phyloP scores from a whole-genome alignment of 495 filamentous ascomycete species.

The Zalerion maritima region DNA sequence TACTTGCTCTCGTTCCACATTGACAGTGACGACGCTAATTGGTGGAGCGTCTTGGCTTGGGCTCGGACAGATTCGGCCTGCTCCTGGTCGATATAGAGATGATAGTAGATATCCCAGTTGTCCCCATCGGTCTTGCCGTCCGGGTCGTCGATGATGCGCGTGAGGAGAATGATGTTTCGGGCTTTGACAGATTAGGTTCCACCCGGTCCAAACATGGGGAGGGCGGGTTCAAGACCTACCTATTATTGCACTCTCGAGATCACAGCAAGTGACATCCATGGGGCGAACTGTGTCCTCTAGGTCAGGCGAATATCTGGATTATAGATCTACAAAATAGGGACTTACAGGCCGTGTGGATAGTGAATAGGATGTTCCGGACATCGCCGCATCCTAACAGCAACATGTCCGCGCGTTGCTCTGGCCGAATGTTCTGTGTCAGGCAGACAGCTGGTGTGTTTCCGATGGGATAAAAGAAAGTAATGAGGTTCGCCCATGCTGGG shows the following conservation, averaged over 20 bases:
- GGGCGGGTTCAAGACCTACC: too few relatives aligned
- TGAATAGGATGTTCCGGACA: slow-evolving; percentile 19
- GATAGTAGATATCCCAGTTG: slow-evolving; percentile 16
- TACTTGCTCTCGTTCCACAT: slow-evolving; percentile 13
- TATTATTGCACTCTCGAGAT: slow-evolving; percentile 11
- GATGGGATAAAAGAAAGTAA: slow-evolving; percentile 16
- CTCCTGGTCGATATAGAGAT: slow-evolving; percentile 9
- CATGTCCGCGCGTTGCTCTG: slow-evolving; percentile 12
- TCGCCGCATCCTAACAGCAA: slow-evolving; percentile 20
- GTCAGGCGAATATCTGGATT: too few relatives aligned
- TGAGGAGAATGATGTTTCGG: slow-evolving; percentile 16
- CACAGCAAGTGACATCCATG: slow-evolving; percentile 19
- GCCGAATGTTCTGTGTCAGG: slow-evolving; percentile 16
- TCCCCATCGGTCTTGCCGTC: slow-evolving; percentile 2
- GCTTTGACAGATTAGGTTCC: too few relatives aligned
- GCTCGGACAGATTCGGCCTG: slow-evolving; percentile 7
- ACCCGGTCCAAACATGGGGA: too few relatives aligned
- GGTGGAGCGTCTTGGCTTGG: slow-evolving; percentile 11
- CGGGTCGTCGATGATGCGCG: slow-evolving; percentile 12
- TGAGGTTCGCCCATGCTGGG: too few relatives aligned
- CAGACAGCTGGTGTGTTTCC: slow-evolving; percentile 17
- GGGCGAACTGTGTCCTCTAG: too few relatives aligned
- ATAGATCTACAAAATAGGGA: too few relatives aligned
- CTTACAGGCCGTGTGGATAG: slow-evolving; percentile 10
- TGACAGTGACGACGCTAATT: slow-evolving; percentile 6